phyloP scores from a whole-genome alignment of 208 protist genomes.

The Trypanosoma rangeli region DNA sequence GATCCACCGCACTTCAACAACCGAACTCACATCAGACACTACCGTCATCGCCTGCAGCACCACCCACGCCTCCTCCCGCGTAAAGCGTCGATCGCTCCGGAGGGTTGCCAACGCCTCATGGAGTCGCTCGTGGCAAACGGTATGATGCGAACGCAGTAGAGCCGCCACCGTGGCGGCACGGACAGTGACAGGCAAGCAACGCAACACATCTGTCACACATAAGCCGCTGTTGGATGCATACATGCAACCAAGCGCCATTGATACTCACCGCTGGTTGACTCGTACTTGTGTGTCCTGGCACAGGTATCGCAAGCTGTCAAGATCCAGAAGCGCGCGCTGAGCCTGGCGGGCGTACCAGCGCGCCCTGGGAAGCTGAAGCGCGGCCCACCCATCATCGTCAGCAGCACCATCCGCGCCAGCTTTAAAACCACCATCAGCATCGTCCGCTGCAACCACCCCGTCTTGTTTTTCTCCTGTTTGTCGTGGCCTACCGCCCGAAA shows the following conservation, averaged over 20 bases:
- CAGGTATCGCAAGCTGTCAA: constrained; percentile 4
- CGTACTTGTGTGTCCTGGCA: constrained; percentile 10
- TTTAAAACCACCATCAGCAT: background rate
- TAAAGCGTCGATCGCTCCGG: background rate
- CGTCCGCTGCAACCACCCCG: background rate
- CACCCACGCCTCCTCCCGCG: constrained; percentile 4
- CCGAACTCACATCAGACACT: background rate
- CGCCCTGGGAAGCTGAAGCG: background rate
- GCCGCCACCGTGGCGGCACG: constrained; percentile 8
- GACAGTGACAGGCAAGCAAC: constrained; percentile 1
- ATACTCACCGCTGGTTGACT: background rate
- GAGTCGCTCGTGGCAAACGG: background rate
- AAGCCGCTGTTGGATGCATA: background rate
- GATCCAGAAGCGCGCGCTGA: constrained; percentile 10
- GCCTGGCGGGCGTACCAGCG: constrained; percentile 20
- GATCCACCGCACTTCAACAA: background rate
- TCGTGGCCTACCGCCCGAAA: background rate
- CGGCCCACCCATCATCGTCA: background rate
- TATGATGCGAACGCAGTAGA: background rate
- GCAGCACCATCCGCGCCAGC: background rate
- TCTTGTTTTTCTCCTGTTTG: background rate
- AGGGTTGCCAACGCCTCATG: constrained; percentile 2
- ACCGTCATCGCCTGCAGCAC: constrained; percentile 8
- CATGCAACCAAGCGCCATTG: constrained; percentile 13
- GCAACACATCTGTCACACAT: background rate